Base-by-base conservation (phyloP, 306 rosid species). In the Pterocarpus santalinus region DNA sequence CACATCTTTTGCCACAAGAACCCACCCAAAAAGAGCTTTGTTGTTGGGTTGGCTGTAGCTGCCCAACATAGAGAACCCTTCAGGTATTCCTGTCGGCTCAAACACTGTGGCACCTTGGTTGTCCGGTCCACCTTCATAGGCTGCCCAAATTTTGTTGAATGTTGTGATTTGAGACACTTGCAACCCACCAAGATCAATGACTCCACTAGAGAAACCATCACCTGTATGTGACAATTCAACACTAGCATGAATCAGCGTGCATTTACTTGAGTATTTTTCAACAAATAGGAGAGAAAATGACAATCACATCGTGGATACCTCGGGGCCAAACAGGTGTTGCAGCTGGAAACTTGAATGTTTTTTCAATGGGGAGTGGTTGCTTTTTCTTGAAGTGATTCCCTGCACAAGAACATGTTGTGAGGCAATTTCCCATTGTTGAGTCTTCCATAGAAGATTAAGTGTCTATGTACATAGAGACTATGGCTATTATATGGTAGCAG, bases 21-120 rank as follows among this genome's bases (percentile, higher is more conserved):
- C 80, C 88, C 86, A 88, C 33, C 97, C 97, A 65, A 79, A 91
- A 16, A 92, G 87, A 4, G 93, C 88, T 43, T 74, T 87, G 76
- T 86, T 92, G 80, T 94, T 94, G 3, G 94, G 85, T 65, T 92
- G 98, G 86, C 86, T 68, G 52, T 91, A 92, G 75, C 78, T 81
- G 6, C 94, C 94, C 28, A 94, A 82, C 89, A 81, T 76, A 17
- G 60, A 86, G 83, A 94, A 92, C 10, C 94, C 98, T 41, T 85
- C 47, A 1, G 97, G 97, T 70, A 94, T 70, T 34, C 80, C 85
- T 22, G 81, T 65, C n/a, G 98, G 98, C 58, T 94, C 98, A 60
- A 82, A 94, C 38, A 92, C 72, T 10, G 91, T 49, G 2, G 89
- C 87, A 1, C 98, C 98, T 3, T 57, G 64, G 68, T 88, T 80